phyloP scores from a whole-genome alignment of 208 protist species.

The Leishmania tarentolae region DNA sequence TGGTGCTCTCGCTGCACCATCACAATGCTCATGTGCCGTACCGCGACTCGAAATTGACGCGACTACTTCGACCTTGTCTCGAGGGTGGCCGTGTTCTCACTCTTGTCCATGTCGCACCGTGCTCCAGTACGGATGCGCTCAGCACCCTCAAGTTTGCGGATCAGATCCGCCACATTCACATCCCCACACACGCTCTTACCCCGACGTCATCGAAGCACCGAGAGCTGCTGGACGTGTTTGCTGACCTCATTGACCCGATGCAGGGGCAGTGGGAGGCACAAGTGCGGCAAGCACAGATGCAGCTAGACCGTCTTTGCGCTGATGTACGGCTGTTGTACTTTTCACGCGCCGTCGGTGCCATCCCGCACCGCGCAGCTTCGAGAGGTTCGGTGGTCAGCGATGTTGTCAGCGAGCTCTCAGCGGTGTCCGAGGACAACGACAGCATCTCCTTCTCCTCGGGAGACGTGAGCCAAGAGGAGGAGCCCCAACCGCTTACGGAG shows the following conservation, averaged over 20 bases:
- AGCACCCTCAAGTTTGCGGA: slow-evolving; percentile 86
- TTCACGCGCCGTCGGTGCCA: slow-evolving; percentile 22
- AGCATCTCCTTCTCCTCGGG: slow-evolving; percentile 20
- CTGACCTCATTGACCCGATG: slow-evolving; percentile 76
- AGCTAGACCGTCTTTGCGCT: slow-evolving; percentile 72
- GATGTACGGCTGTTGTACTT: slow-evolving; percentile 76
- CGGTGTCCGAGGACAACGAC: slow-evolving; percentile 23
- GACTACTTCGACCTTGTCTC: slow-evolving; percentile 86
- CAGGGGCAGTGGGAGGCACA: slow-evolving; percentile 52
- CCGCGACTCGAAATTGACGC: slow-evolving; percentile 92
- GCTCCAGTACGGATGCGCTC: slow-evolving; percentile 61
- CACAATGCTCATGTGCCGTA: slow-evolving; percentile 87
- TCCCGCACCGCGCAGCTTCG: slow-evolving; percentile 6
- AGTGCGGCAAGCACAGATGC: slow-evolving; percentile 38
- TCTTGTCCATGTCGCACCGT: slow-evolving; percentile 84
- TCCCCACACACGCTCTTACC: slow-evolving; percentile 64
- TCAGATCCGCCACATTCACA: slow-evolving; percentile 76
- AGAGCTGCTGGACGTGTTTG: slow-evolving; percentile 70
- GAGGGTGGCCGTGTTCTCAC: slow-evolving; percentile 78
- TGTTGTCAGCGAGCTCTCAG: slow-evolving; percentile 27
- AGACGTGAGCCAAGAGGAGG: slow-evolving; percentile 30
- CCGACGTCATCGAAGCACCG: slow-evolving; percentile 43
- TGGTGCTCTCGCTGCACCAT: slow-evolving; percentile 80
- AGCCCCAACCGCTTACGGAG: slow-evolving; percentile 16
- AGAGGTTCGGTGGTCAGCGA: slow-evolving; percentile 20